Evolutionary conservation across 768 basidiomycete species (phyloP).

Genomic region (Xerocomellus chrysenteron): DNA sequence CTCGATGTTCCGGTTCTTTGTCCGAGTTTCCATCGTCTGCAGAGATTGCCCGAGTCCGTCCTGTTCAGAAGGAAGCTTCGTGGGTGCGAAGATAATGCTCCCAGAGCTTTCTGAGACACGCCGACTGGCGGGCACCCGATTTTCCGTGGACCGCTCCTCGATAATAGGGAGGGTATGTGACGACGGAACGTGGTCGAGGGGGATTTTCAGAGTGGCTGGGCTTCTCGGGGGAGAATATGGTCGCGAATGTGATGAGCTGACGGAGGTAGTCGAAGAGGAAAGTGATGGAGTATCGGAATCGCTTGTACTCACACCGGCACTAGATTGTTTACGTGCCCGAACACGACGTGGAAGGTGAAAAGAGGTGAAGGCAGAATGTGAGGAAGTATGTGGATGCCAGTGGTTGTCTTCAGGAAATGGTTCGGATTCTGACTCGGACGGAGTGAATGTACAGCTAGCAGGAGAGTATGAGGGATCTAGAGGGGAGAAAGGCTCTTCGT

Average conservation of each 20-base stretch:
- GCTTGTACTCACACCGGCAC: conserved; percentile 31
- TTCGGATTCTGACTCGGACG: conserved; percentile 39
- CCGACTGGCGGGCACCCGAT: conserved; percentile 4
- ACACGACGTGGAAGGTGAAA: conserved; percentile 37
- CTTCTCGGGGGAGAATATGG: conserved; percentile 35
- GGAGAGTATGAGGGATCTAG: conserved; percentile 17
- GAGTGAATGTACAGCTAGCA: conserved; percentile 10
- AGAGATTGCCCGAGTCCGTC: conserved; percentile 21
- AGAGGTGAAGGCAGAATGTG: conserved; percentile 16
- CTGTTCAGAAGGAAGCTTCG: conserved; percentile 10
- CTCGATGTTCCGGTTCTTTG: conserved; percentile 31
- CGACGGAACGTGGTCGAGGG: conserved; percentile 28
- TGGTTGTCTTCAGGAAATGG: conserved; percentile 28
- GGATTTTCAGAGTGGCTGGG: conserved; percentile 32
- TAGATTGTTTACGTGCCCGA: conserved; percentile 27
- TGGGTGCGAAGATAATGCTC: conserved; percentile 24
- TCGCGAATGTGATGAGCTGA: conserved; percentile 37
- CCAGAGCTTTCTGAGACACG: conserved; percentile 20
- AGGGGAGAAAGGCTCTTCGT: conserved; percentile 33
- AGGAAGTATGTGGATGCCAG: conserved; percentile 22
- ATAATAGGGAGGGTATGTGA: conserved; percentile 37
- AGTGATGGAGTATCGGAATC: conserved; percentile 52
- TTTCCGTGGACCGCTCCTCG: conserved; percentile 34
- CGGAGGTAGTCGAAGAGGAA: conserved; percentile 40
- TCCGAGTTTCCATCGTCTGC: conserved; percentile 6